Conservation (phyloP, 2,329 filamentous ascomycete species). For the Graphium sp. region DNA sequence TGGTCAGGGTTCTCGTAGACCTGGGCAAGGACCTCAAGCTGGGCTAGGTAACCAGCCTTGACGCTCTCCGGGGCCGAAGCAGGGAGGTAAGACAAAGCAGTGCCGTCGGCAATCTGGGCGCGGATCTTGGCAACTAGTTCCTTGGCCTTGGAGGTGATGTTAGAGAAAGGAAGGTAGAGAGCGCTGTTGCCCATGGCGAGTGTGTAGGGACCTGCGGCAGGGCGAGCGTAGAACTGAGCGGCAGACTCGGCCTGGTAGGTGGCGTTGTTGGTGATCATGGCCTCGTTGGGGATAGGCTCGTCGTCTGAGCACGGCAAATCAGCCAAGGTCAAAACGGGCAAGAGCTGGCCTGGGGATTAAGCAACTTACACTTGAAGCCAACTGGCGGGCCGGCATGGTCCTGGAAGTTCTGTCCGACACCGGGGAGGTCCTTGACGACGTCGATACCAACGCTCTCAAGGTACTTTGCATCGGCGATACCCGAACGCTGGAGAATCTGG, state of each 20-base stretch:
- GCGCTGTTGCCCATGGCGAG: constrained; percentile 14
- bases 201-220: constrained; percentile 18
- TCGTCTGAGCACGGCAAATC: constrained; percentile 7
- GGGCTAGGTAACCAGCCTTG: constrained; percentile 10
- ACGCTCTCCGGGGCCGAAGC: constrained; percentile 7
- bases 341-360: background rate
- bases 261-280: constrained; percentile 10
- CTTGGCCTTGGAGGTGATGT: constrained; percentile 8
- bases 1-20: constrained; percentile 12
- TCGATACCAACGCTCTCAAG: constrained; percentile 22
- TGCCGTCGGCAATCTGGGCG: constrained; percentile 9
- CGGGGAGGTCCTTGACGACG: constrained; percentile 28
- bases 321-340: background rate
- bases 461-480: constrained; percentile 22
- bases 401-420: constrained; percentile 41
- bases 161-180: constrained; percentile 12
- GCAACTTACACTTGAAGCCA: constrained; percentile 6
- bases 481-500: constrained; percentile 31
- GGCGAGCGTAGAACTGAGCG: constrained; percentile 13
- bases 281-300: constrained; percentile 8
- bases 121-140: constrained; percentile 7
- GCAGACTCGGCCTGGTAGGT: constrained; percentile 15
- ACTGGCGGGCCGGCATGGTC: constrained; percentile 26
- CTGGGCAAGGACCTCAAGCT: constrained; percentile 10
- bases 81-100: constrained; percentile 8